Conservation (phyloP, 116 monocot species). For the Posidonia oceanica region DNA sequence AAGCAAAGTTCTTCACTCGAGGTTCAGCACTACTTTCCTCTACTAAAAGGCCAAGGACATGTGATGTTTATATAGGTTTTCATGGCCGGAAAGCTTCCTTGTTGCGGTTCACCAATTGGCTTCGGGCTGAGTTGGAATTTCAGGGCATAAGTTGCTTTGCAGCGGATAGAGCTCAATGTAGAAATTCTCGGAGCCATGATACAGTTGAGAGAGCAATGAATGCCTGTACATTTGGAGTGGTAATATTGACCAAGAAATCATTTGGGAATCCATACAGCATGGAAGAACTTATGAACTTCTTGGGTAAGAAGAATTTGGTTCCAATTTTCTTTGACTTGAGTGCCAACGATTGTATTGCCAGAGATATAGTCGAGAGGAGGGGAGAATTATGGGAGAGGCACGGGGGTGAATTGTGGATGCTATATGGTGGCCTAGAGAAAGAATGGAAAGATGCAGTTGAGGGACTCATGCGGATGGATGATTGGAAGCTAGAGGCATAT, state of each 20-base stretch:
- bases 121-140: conserved; percentile 88
- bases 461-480: conserved; percentile 45
- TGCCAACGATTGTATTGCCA: conserved; percentile 59
- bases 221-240: conserved; percentile 53
- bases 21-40: conserved; percentile 44
- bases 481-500: conserved; percentile 63
- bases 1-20: conserved; percentile 24
- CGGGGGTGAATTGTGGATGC: conserved; percentile 80
- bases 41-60: conserved; percentile 35
- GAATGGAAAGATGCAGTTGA: conserved; percentile 89
- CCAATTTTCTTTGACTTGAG: conserved; percentile 76
- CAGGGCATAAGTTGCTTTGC: conserved; percentile 90
- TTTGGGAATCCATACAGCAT: conserved; percentile 75
- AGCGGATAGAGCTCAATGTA: conserved; percentile 53
- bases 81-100: conserved; percentile 73
- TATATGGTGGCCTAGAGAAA: conserved; percentile 69
- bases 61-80: conserved; percentile 84
- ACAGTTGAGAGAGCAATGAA: conserved; percentile 58
- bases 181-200: conserved; percentile 18
- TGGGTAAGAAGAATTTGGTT: conserved; percentile 55
- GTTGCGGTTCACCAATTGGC: conserved; percentile 81
- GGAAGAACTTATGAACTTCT: conserved; percentile 68
- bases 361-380: conserved; percentile 77
- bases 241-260: conserved; percentile 80
- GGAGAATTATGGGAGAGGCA: conserved; percentile 91